These are phyloP conservation scores for Rhinocladiella mackenziei DNA, from an alignment of 2,329 filamentous ascomycete genomes.

Conservation along the genomic window DNA sequence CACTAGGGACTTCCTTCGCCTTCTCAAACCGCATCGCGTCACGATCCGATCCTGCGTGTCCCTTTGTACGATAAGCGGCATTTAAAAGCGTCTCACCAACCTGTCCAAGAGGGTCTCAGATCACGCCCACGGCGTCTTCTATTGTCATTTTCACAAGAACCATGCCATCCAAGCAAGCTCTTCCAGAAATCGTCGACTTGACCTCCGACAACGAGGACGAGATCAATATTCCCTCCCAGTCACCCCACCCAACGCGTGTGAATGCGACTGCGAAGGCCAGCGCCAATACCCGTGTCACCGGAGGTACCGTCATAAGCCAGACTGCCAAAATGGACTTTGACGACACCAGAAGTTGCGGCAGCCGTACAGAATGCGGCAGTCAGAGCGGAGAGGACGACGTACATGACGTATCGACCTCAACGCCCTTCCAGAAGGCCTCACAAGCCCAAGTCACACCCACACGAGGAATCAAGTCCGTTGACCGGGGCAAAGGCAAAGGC, in stretches of 20 bases:
- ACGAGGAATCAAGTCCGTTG: background rate
- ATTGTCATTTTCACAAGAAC: background rate
- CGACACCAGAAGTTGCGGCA: background rate
- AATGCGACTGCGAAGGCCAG: background rate
- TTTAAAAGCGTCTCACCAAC: too few species aligned
- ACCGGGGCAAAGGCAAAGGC: background rate
- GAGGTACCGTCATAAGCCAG: background rate
- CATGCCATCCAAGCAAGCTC: background rate
- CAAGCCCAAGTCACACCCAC: background rate
- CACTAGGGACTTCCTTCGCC: too few species aligned
- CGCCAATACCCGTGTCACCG: background rate
- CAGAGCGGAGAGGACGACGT: background rate
- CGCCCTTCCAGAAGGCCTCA: background rate
- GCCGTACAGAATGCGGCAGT: background rate
- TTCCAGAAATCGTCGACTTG: slow-evolving; percentile 3
- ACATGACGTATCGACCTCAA: background rate
- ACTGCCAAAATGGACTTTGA: background rate
- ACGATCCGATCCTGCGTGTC: too few species aligned
- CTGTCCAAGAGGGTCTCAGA: too few species aligned
- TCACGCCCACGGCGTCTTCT: too few species aligned
- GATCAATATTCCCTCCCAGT: too few species aligned
- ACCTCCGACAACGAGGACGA: slow-evolving; percentile 9
- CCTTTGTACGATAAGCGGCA: too few species aligned
- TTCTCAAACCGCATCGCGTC: too few species aligned
- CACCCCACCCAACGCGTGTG: too few species aligned